Evolutionary conservation across 441 rosid genomes (phyloP).

Genomic region (Jatropha multifida): DNA sequence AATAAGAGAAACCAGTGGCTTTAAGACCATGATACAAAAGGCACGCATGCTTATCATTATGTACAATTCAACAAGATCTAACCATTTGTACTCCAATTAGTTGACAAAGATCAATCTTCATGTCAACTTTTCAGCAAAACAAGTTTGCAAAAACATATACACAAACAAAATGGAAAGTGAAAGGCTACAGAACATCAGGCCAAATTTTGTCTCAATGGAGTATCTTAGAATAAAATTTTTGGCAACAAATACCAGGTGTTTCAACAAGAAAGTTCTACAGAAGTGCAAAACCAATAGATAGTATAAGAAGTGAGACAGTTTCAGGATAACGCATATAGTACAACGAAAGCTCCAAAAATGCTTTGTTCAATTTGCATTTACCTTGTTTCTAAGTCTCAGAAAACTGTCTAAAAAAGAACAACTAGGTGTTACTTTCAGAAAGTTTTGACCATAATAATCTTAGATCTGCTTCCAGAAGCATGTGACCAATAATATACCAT

Average conservation of each 20-base stretch:
- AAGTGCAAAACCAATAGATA: neutral
- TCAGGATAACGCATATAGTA: neutral
- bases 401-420: neutral
- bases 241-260: neutral
- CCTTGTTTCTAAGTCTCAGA: neutral
- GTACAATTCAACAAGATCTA: neutral
- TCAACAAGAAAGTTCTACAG: neutral
- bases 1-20: neutral
- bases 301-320: neutral
- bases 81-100: neutral
- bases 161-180: neutral
- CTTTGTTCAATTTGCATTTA: neutral
- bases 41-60: neutral
- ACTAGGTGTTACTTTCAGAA: slow-evolving; percentile 9
- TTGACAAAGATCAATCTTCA: neutral
- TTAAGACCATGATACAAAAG: neutral
- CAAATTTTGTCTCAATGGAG: neutral
- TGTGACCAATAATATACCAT: neutral
- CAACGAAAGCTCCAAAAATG: neutral
- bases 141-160: neutral
- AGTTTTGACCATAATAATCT: neutral
- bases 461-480: neutral
- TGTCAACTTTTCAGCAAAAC: neutral
- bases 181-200: neutral
- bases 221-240: neutral